Evolutionary conservation across 1,284 basidiomycete genomes (phyloP).

Genomic region (Fomitopsis pinicola): DNA sequence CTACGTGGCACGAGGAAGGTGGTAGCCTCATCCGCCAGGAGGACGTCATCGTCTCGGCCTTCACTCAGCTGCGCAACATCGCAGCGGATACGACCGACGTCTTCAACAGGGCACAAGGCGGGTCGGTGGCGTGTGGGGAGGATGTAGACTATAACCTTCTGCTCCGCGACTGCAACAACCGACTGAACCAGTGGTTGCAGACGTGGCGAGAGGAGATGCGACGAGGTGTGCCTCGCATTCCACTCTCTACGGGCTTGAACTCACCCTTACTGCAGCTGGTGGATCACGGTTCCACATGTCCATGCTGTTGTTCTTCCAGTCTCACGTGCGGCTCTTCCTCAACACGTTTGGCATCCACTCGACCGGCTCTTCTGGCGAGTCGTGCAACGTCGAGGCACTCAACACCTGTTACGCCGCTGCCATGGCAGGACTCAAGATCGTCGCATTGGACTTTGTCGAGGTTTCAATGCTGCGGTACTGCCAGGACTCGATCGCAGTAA

Average conservation of each 20-base stretch:
- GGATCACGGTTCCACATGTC: slow-evolving; percentile 68
- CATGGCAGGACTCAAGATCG: slow-evolving; percentile 60
- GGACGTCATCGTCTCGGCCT: slow-evolving; percentile 73
- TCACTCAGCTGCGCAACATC: slow-evolving; percentile 70
- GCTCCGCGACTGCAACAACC: slow-evolving; percentile 63
- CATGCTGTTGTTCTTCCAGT: slow-evolving; percentile 68
- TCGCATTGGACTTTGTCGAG: slow-evolving; percentile 67
- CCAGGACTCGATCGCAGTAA: slow-evolving; percentile 76
- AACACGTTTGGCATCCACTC: slow-evolving; percentile 76
- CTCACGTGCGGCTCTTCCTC: slow-evolving; percentile 73
- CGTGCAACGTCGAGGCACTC: slow-evolving; percentile 60
- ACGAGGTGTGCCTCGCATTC: slow-evolving; percentile 40
- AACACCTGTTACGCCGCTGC: slow-evolving; percentile 70
- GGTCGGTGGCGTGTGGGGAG: slow-evolving; percentile 37
- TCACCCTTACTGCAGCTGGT: slow-evolving; percentile 39
- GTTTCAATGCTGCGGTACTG: slow-evolving; percentile 78
- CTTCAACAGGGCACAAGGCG: slow-evolving; percentile 53
- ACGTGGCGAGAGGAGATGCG: slow-evolving; percentile 68
- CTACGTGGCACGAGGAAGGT: slow-evolving; percentile 64
- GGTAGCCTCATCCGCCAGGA: slow-evolving; percentile 58
- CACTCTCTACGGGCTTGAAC: not conserved
- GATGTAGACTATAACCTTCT: slow-evolving; percentile 70
- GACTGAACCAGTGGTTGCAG: slow-evolving; percentile 65
- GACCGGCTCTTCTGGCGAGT: slow-evolving; percentile 35
- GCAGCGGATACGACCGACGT: slow-evolving; percentile 76